Evolutionary conservation across 805 yeast genomes (phyloP), one percentile per base, ranked within the genome.

Genomic region (Lipomyces orientalis): DNA sequence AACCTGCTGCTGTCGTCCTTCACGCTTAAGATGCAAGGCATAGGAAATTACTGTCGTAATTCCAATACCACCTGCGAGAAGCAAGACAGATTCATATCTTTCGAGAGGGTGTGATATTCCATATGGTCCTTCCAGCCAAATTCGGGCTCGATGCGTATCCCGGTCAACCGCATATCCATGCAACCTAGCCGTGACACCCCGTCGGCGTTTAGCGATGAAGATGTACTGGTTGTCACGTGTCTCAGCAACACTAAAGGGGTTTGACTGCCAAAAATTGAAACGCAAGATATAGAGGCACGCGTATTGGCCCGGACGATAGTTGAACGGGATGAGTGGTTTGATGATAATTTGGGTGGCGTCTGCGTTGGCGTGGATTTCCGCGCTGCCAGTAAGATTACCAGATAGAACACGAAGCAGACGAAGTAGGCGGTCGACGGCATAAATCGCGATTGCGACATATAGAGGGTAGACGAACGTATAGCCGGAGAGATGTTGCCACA

Each of bases 1-100:
- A 6, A 67, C 62, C 22, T 49, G 35, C 43, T 60, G 60, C 10
- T 31, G 43, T 8, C 39, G 8, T 16, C 37, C 43, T 25, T 60
- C 57, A 9, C 46, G 52, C 22, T 33, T 43, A 55, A 67, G 64
- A 55, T 67, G 76, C 68, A 62, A 67, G 64, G 85, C 85, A 64
- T 86, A 81, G 1, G 86, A 80, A 56, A 83, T 79, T 8, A 85
- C 80, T 0, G 87, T 88, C 0, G 91, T 86, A 73, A 87, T 82
- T 5, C 91, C 91, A 67, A 86, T 85, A 4, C 90, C 91, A 5
- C 90, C 90, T 1, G 89, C 88, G 37, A 87, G 75, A 58, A 87
- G 81, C 7, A 87, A 77, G 1, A 84, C 83, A 59, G 80, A 80
- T 73, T 80, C 63, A 37, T 84, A 86, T 34, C 81, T 79, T 60